A percentile compares a stretch with the other conserved stretches of the same genome.
phyloP scores from a whole-genome alignment of 257 asterid genomes.

The Coffea canephora region DNA sequence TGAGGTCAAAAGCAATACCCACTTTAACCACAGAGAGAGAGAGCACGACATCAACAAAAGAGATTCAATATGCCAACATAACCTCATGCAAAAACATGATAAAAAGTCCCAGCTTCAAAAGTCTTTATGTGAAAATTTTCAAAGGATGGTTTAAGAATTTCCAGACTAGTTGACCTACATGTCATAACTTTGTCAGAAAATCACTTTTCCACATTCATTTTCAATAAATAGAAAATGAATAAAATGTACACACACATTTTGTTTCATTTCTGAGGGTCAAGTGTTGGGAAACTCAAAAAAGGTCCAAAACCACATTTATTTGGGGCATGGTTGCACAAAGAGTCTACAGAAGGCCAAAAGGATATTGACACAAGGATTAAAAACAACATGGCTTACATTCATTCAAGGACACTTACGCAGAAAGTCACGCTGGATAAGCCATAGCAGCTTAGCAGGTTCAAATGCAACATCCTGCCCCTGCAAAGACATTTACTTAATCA shows the following conservation, averaged over 20 bases:
- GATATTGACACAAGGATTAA: neutral
- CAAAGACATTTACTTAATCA: conserved; percentile 28
- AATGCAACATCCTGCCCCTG: conserved; percentile 98
- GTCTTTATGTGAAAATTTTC: neutral
- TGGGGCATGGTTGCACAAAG: neutral
- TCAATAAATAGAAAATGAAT: neutral
- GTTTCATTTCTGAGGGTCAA: neutral
- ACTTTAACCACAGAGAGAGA: conserved; percentile 8
- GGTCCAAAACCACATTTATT: neutral
- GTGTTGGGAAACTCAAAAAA: neutral
- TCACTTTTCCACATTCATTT: neutral
- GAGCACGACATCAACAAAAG: neutral
- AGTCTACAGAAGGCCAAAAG: neutral
- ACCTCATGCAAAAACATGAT: neutral
- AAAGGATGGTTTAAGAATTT: neutral
- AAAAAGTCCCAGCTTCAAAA: neutral
- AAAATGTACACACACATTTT: neutral
- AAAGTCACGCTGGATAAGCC: conserved; percentile 99
- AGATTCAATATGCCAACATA: neutral
- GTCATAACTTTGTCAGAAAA: neutral
- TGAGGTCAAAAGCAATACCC: conserved; percentile 23
- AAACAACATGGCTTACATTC: neutral
- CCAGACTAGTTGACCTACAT: neutral
- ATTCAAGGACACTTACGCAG: conserved; percentile 57
- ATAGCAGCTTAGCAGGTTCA: conserved; percentile 92